Evolutionary conservation across 805 yeast species (phyloP).

Genomic region (Wickerhamomyces queroliae): DNA sequence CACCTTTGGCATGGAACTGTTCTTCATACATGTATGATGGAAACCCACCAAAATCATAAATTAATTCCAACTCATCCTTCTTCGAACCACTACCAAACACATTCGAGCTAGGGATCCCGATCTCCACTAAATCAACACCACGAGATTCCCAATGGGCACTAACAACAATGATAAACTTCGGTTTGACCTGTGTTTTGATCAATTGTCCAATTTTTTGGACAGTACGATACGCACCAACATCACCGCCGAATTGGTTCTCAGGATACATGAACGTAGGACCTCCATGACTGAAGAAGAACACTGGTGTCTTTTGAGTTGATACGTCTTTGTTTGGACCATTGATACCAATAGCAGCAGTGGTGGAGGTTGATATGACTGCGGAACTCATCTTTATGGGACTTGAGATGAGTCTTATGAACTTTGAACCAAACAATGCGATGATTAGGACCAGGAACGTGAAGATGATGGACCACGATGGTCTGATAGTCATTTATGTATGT

Average conservation of each 20-base stretch:
- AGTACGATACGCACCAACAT: conserved; percentile 52
- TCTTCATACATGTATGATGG: conserved; percentile 60
- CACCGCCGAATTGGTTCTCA: conserved; percentile 42
- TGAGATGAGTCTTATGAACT: conserved; percentile 1
- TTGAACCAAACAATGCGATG: conserved; percentile 15
- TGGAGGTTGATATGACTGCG: not conserved
- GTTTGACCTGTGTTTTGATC: conserved; percentile 45
- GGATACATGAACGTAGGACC: conserved; percentile 74
- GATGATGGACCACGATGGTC: conserved; percentile 2
- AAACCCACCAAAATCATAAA: conserved; percentile 75
- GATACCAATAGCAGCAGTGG: not conserved
- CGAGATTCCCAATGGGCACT: conserved; percentile 77
- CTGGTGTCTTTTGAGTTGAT: conserved; percentile 36
- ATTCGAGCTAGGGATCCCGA: conserved; percentile 34
- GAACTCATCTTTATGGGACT: not conserved
- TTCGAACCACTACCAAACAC: not conserved
- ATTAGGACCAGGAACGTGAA: conserved; percentile 6
- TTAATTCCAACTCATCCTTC: conserved; percentile 43
- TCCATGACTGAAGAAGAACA: conserved; percentile 74
- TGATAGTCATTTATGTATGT: conserved; percentile 4
- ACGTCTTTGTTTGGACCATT: not conserved
- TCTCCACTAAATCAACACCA: conserved; percentile 36
- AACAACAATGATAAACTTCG: conserved; percentile 59
- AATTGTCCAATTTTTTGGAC: conserved; percentile 44
- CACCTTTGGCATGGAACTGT: conserved; percentile 48